Evolutionary conservation across 2,329 filamentous ascomycete species (phyloP), one percentile per base, ranked within the genome.

Genomic region (Dactylonectria macrodidyma): DNA sequence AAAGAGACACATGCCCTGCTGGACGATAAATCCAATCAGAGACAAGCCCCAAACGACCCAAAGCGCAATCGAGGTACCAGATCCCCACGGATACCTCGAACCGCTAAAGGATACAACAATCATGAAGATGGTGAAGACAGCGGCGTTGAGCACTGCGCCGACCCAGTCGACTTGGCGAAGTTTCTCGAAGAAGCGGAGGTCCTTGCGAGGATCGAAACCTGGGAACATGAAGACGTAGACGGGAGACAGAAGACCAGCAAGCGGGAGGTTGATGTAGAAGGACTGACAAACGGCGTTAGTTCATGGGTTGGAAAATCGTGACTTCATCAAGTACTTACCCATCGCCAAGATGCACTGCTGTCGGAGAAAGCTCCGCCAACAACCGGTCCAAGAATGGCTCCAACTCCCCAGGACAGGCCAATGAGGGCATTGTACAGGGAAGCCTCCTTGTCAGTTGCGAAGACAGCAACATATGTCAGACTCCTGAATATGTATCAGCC

Each of bases 91-190:
- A 71, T 83, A 90, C 1, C 81, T 71, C 0, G 81, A 77, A 0
- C 88, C 89, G 10, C 84, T 86, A 55, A 88, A 88, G 11, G 81
- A 82, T 52, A 88, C 80, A 0, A 81, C 85, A 66, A 88, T 81
- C 33, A 85, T 78, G 33, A 86, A 76, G 2, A 82, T 78, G 1
- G 82, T 73, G 34, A 84, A 82, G 3, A 71, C 66, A 5, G 66
- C 68, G 14, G 72, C 69, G 63, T 79, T 77, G 1, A 81, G 71
- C 1, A 75, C 5, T 14, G 71, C 69, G 16, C 80, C 79, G 2
- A 80, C 19, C 65, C 72, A 78, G 69, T 82, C 81, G 14, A 79
- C 65, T 30, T 76, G 69, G 7, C 58, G 64, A 6, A 80, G 55
- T 7, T 70, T 71, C 1, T 54, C 22, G 36, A 63, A 14, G 7